Percentiles rank a stretch among this genome's conserved stretches.
Evolutionary conservation across 139 green algal species (phyloP).

Genomic region (Closterium sp.): DNA sequence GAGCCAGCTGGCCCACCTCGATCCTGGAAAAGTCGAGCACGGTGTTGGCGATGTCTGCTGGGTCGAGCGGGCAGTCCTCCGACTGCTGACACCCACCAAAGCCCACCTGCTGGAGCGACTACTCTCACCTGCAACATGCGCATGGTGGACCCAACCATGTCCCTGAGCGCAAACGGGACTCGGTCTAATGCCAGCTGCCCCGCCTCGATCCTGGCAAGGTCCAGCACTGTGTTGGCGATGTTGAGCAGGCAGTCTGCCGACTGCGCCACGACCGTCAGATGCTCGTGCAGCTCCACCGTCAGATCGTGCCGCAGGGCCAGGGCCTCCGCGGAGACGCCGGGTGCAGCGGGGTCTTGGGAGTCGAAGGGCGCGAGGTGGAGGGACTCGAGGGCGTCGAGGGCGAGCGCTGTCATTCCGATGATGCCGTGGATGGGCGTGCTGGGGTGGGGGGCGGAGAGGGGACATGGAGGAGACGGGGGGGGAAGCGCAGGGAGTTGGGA

Average conservation of each 20-base stretch:
- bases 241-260: too few species aligned
- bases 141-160: slow-evolving; percentile 77
- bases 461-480: too few species aligned
- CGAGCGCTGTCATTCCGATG: neutral
- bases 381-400: slow-evolving; percentile 14
- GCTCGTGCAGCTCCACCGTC: slow-evolving; percentile 10
- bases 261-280: slow-evolving; percentile 2
- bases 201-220: slow-evolving; percentile 81
- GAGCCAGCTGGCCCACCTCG: too few species aligned
- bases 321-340: too few species aligned
- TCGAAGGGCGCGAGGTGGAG: too few species aligned
- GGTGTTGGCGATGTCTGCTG: too few species aligned
- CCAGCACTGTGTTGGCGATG: slow-evolving; percentile 78
- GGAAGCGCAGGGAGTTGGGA: too few species aligned
- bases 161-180: slow-evolving; percentile 67
- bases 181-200: slow-evolving; percentile 71
- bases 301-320: neutral
- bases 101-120: too few species aligned
- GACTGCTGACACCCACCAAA: too few species aligned
- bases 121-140: neutral
- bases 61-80: too few species aligned
- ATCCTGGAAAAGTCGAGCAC: too few species aligned
- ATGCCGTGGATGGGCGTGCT: neutral
- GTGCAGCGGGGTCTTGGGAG: too few species aligned
- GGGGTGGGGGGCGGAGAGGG: neutral